Conservation (phyloP, 805 yeast species). For the Monosporozyma solicola region DNA sequence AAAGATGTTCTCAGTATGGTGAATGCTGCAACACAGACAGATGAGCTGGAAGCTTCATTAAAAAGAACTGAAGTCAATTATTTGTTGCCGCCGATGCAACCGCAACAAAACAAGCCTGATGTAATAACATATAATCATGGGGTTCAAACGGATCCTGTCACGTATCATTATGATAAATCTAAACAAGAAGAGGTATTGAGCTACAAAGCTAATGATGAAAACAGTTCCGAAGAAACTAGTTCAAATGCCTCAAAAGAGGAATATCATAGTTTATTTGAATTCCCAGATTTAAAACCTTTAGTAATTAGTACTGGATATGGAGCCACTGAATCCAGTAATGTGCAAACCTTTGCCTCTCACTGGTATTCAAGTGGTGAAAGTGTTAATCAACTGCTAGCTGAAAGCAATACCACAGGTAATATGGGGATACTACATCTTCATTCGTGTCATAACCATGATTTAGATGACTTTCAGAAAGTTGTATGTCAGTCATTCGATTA, state of each 20-base stretch:
- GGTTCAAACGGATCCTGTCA: conserved; percentile 15
- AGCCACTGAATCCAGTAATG: background rate
- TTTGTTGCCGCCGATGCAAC: background rate
- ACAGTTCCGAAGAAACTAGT: background rate
- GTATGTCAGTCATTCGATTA: conserved; percentile 5
- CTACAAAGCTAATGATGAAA: background rate
- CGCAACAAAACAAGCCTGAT: background rate
- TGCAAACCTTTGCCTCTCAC: background rate
- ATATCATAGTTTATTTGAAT: background rate
- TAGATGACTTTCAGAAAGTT: background rate
- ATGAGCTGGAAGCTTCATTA: background rate
- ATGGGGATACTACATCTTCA: background rate
- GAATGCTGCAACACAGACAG: conserved; percentile 18
- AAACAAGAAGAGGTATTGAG: background rate
- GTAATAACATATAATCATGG: conserved; percentile 18
- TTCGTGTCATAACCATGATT: background rate
- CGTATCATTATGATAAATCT: background rate
- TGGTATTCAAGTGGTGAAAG: conserved; percentile 2
- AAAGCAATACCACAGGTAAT: background rate
- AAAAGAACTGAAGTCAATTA: background rate
- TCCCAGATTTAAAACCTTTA: background rate
- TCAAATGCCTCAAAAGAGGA: background rate
- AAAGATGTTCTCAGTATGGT: conserved; percentile 5
- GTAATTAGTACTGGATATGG: background rate
- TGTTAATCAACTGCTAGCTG: background rate